Evolutionary conservation across 2,329 filamentous ascomycete species (phyloP).

Genomic region (Myriosclerotinia scirpicola): DNA sequence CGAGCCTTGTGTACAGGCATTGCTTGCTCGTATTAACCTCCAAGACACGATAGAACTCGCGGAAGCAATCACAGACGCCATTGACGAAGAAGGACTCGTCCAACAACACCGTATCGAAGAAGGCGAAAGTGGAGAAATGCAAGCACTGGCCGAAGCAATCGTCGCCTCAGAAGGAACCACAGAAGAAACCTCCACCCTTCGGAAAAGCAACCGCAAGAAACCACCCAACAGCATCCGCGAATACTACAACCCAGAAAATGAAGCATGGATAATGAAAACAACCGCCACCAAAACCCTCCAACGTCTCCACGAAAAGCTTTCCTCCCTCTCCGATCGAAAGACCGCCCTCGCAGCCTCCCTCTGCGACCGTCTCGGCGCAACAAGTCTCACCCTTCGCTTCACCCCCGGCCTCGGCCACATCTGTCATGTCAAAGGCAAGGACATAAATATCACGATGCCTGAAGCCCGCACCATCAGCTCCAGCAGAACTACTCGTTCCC

Average conservation of each 20-base stretch:
- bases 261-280: conserved; percentile 65
- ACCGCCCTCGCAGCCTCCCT: conserved; percentile 58
- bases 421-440: conserved; percentile 84
- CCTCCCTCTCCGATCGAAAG: conserved; percentile 60
- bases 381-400: conserved; percentile 78
- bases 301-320: conserved; percentile 67
- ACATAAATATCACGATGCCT: conserved; percentile 47
- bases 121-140: conserved; percentile 66
- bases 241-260: conserved; percentile 59
- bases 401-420: conserved; percentile 85
- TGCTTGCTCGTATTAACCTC: conserved; percentile 63
- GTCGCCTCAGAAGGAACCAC: conserved; percentile 63
- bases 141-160: conserved; percentile 71
- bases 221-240: conserved; percentile 52
- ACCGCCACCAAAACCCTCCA: conserved; percentile 65
- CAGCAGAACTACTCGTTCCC: conserved; percentile 80
- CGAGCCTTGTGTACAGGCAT: conserved; percentile 44
- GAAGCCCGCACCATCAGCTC: conserved; percentile 62
- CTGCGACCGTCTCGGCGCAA: conserved; percentile 58
- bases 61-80: conserved; percentile 68
- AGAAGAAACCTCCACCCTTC: conserved; percentile 52
- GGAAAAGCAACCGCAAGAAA: conserved; percentile 45
- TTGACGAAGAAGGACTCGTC: conserved; percentile 89
- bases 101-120: conserved; percentile 78
- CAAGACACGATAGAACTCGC: conserved; percentile 68